These are phyloP conservation scores for Cladosporium sp. DNA, from an alignment of 2,329 filamentous ascomycete species.

Conservation along the genomic window DNA sequence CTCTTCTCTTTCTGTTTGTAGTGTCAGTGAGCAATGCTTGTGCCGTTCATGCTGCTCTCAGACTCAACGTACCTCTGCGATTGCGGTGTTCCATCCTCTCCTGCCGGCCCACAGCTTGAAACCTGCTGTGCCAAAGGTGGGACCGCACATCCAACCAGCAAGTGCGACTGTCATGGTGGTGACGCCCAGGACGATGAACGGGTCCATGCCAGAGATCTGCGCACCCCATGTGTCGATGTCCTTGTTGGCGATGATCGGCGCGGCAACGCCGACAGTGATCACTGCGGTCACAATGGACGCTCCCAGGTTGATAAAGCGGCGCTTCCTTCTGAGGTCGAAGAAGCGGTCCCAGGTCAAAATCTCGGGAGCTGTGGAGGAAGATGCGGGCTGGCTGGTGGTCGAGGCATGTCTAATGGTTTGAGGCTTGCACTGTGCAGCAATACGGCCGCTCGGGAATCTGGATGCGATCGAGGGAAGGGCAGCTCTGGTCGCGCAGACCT, in stretches of 20 bases:
- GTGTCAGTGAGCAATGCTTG: neutral
- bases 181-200: constrained; percentile 77
- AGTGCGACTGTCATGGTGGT: constrained; percentile 72
- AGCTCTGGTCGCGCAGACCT: neutral
- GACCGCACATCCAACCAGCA: constrained; percentile 84
- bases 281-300: constrained; percentile 67
- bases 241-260: constrained; percentile 63
- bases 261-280: constrained; percentile 58
- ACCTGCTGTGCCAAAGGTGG: constrained; percentile 71
- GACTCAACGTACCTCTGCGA: constrained; percentile 56
- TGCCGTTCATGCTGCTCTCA: too few species aligned
- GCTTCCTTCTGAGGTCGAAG: constrained; percentile 81
- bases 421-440: neutral
- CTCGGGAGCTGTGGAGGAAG: constrained; percentile 14
- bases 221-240: constrained; percentile 63
- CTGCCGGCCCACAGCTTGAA: constrained; percentile 74
- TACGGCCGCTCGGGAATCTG: neutral
- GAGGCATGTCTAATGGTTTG: constrained; percentile 4
- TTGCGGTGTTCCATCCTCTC: constrained; percentile 57
- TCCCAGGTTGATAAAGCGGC: constrained; percentile 75
- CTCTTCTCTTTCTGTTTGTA: constrained; percentile 74
- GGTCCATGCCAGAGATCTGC: constrained; percentile 77
- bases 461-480: neutral
- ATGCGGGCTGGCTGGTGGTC: neutral
- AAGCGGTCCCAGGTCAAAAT: constrained; percentile 75